A percentile compares a stretch with the other conserved stretches of the same genome.
phyloP scores from a whole-genome alignment of 1,284 basidiomycete species.

The Sparassis latifolia region DNA sequence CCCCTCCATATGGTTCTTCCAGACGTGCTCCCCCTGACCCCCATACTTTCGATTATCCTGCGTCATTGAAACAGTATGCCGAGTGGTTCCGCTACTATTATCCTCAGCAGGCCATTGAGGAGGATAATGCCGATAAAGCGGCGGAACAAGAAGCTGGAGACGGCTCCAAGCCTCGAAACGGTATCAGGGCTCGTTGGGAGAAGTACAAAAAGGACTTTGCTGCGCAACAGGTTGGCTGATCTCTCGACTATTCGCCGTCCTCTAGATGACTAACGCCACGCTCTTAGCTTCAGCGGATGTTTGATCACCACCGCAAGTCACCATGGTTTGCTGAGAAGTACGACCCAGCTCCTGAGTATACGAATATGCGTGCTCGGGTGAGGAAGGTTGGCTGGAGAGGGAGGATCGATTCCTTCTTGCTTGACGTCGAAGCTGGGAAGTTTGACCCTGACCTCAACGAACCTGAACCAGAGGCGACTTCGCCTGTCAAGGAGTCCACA shows the following conservation, averaged over 20 bases:
- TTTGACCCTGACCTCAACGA: constrained; percentile 71
- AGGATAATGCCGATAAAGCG: constrained; percentile 74
- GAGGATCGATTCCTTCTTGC: constrained; percentile 63
- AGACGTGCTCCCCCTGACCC: constrained; percentile 72
- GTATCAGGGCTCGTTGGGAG: constrained; percentile 78
- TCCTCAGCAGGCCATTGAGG: constrained; percentile 71
- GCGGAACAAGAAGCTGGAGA: constrained; percentile 76
- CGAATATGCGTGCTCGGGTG: constrained; percentile 65
- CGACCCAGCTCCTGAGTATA: constrained; percentile 65
- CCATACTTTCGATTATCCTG: constrained; percentile 76
- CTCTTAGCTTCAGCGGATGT: constrained; percentile 82
- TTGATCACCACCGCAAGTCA: constrained; percentile 85
- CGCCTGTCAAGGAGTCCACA: constrained; percentile 39
- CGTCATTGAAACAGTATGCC: constrained; percentile 78
- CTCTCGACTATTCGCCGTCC: constrained; percentile 13
- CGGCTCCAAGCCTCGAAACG: constrained; percentile 73
- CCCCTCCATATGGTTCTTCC: constrained; percentile 31
- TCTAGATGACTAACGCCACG: not conserved
- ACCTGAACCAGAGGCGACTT: constrained; percentile 37
- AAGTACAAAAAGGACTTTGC: constrained; percentile 88
- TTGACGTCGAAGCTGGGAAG: constrained; percentile 76
- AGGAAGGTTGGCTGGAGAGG: constrained; percentile 79
- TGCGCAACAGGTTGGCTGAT: constrained; percentile 66
- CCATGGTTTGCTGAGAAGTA: constrained; percentile 96
- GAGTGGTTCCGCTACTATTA: constrained; percentile 85